These are phyloP conservation scores for Aspergillus sp. DNA, from an alignment of 2,329 filamentous ascomycete species.

Conservation along the genomic window DNA sequence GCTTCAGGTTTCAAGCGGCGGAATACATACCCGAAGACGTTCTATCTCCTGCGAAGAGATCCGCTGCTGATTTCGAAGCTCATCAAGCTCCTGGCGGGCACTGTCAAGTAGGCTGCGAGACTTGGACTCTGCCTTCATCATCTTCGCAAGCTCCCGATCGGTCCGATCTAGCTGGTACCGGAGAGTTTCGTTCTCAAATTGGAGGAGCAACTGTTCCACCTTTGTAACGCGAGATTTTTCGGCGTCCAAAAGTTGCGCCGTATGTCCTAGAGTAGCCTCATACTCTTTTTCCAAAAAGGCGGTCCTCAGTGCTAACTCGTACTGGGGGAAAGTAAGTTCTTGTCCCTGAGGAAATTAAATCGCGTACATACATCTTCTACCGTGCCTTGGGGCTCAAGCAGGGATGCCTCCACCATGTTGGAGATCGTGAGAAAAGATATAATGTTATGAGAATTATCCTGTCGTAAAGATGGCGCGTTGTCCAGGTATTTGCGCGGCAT, in stretches of 20 bases:
- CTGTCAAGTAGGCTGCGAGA: conserved; percentile 50
- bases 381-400: conserved; percentile 7
- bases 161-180: conserved; percentile 60
- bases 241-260: conserved; percentile 68
- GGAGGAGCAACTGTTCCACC: conserved; percentile 68
- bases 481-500: not conserved
- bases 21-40: conserved; percentile 51
- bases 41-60: conserved; percentile 55
- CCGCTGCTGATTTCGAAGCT: conserved; percentile 37
- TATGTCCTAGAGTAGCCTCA: conserved; percentile 62
- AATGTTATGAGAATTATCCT: not conserved
- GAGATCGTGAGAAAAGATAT: not conserved
- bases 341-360: not conserved
- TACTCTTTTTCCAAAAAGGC: conserved; percentile 67
- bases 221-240: conserved; percentile 71
- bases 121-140: conserved; percentile 44
- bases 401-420: conserved; percentile 7
- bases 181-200: conserved; percentile 70
- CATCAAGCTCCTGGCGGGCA: conserved; percentile 47
- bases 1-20: not conserved
- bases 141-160: conserved; percentile 54
- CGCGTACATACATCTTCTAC: conserved; percentile 25
- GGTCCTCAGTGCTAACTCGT: conserved; percentile 52
- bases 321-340: conserved; percentile 17
- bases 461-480: not conserved